Base-by-base conservation (phyloP, 805 yeast genomes). In the Teunomyces aglyptinius region DNA sequence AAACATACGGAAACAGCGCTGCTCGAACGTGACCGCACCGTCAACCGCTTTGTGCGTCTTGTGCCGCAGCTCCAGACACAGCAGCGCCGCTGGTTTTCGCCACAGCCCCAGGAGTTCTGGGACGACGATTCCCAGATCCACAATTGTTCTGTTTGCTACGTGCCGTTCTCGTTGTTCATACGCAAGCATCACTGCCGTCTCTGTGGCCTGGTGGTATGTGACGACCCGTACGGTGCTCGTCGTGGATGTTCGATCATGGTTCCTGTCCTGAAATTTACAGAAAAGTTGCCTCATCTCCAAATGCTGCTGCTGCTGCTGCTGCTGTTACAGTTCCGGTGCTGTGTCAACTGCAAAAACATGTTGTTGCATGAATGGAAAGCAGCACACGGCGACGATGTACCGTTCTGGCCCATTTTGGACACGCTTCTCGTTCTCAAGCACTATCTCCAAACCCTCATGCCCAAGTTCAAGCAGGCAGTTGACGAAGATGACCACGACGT, bases 101-200 rank as follows among this genome's bases (percentile, higher is more conserved):
- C 12, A 11, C 18, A 16, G 5, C 16, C 22, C 7, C 26, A 13
- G 2, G 27, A 82, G 20, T 71, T 75, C 11, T 92, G 98, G 98
- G 80, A 79, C 48, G 49, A 49, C 39, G 73, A 68, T 48, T 38
- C 48, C 8, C 76, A 57, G 3, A 75, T 76, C 0, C 55, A 68
- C 0, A 66, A 71, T 45, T 92, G 99, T 60, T 71, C 76, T 6
- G 68, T 86, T 6, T 92, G 99, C 57, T 62, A 69, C 11, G 69
- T 73, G 10, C 56, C 59, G 26, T 94, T 89, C 61, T 71, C 76
- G 8, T 65, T 86, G 38, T 60, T 81, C 0, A 54, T 78, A 19
- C 69, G 97, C 43, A 88, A 85, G 53, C 98, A 94, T 61, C 99
- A 92, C 62, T 94, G 99, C 63, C 70, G 98, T 31, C 63, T 90